Percentiles rank a stretch among this genome's conserved stretches.
These are phyloP conservation scores for Dendryphion nanum DNA, from an alignment of 2,329 filamentous ascomycete species.

Conservation along the genomic window DNA sequence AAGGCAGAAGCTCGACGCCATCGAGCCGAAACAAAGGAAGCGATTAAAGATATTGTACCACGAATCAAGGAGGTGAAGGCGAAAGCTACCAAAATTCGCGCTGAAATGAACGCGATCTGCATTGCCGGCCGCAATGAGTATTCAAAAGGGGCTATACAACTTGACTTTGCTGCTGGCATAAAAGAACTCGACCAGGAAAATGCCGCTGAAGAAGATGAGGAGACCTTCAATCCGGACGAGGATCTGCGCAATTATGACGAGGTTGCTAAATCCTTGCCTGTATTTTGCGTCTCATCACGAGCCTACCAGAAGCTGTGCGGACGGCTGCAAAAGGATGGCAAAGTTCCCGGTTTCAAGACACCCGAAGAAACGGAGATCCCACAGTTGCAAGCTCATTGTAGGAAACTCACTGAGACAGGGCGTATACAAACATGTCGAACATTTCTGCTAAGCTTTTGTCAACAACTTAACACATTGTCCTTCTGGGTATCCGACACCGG, in stretches of 20 bases:
- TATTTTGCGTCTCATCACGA: slow-evolving; percentile 64
- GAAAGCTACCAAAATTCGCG: slow-evolving; percentile 31
- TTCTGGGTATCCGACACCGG: slow-evolving; percentile 51
- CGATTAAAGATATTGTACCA: not conserved
- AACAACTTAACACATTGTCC: slow-evolving; percentile 53
- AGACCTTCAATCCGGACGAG: slow-evolving; percentile 54
- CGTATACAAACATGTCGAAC: slow-evolving; percentile 45
- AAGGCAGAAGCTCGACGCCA: slow-evolving; percentile 42
- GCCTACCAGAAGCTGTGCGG: slow-evolving; percentile 63
- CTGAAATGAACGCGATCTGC: slow-evolving; percentile 42
- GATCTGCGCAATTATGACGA: slow-evolving; percentile 58
- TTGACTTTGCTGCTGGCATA: slow-evolving; percentile 60
- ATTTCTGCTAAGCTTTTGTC: slow-evolving; percentile 54
- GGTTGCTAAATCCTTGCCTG: slow-evolving; percentile 55
- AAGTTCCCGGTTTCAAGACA: slow-evolving; percentile 53
- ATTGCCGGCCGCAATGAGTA: slow-evolving; percentile 59
- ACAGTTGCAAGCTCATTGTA: slow-evolving; percentile 58
- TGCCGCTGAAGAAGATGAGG: slow-evolving; percentile 53
- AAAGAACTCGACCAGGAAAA: slow-evolving; percentile 60
- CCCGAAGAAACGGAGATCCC: slow-evolving; percentile 60
- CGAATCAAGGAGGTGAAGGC: slow-evolving; percentile 31
- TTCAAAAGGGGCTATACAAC: slow-evolving; percentile 54
- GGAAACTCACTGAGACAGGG: slow-evolving; percentile 54
- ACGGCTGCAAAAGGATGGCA: slow-evolving; percentile 52
- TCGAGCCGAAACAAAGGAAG: not conserved